A percentile compares a stretch with the other conserved stretches of the same genome.
phyloP scores from a whole-genome alignment of 257 asterid genomes.

The Solanum paucissectum region DNA sequence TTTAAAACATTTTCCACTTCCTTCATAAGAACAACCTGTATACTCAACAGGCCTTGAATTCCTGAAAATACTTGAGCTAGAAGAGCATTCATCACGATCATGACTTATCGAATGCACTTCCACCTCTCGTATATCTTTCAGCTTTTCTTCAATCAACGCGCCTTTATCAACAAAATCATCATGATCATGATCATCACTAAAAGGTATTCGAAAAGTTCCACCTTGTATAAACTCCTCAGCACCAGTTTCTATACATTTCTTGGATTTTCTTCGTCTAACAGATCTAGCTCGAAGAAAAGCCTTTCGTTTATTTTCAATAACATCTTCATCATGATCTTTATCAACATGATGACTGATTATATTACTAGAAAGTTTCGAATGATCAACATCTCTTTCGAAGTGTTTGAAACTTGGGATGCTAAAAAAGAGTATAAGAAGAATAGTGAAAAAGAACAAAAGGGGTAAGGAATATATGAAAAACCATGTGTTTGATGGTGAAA shows the following conservation, averaged over 20 bases:
- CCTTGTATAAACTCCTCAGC: constrained; percentile 26
- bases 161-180: constrained; percentile 34
- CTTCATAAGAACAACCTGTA: neutral
- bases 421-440: constrained; percentile 9
- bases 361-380: neutral
- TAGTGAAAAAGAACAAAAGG: constrained; percentile 12
- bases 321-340: neutral
- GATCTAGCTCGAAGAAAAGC: constrained; percentile 43
- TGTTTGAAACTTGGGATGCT: constrained; percentile 4
- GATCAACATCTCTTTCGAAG: neutral
- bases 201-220: constrained; percentile 16
- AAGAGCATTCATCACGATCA: neutral
- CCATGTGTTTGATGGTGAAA: constrained; percentile 49
- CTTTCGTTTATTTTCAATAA: constrained; percentile 4
- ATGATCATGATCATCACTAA: neutral
- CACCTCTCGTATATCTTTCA: constrained; percentile 51
- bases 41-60: neutral
- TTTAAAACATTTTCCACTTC: neutral
- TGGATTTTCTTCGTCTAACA: constrained; percentile 50
- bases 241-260: constrained; percentile 12
- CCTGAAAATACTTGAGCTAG: neutral
- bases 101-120: constrained; percentile 13
- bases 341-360: neutral
- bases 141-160: constrained; percentile 25
- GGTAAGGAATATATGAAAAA: constrained; percentile 34